phyloP scores from a whole-genome alignment of 2,329 filamentous ascomycete species.

The Coniochaeta prunicola region DNA sequence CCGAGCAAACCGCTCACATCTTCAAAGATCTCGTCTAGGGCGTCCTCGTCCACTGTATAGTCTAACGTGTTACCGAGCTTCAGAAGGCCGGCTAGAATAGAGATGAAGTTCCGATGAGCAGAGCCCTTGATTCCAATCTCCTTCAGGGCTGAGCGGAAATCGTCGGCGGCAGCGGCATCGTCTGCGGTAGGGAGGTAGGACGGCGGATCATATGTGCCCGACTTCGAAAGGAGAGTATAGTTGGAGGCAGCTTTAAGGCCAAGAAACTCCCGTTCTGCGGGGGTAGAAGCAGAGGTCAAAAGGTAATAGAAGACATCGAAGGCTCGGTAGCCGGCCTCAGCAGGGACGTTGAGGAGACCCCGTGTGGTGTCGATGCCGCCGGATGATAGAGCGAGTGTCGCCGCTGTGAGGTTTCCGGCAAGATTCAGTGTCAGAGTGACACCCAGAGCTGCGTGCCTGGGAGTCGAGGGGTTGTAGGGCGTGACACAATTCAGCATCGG shows the following conservation, averaged over 20 bases:
- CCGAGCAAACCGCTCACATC: conserved; percentile 84
- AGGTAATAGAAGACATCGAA: conserved; percentile 99
- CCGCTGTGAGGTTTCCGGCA: conserved; percentile 68
- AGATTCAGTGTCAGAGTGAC: conserved; percentile 78
- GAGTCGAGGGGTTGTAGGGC: conserved; percentile 78
- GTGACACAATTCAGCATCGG: conserved; percentile 86
- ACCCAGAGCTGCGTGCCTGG: conserved; percentile 72
- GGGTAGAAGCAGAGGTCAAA: conserved; percentile 81
- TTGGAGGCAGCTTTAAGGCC: conserved; percentile 68
- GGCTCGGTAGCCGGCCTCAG: conserved; percentile 75
- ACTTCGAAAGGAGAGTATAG: conserved; percentile 74
- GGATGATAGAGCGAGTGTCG: conserved; percentile 71
- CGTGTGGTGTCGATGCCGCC: conserved; percentile 79
- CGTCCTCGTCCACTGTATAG: conserved; percentile 76
- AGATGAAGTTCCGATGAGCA: conserved; percentile 74
- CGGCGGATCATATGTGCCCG: conserved; percentile 78
- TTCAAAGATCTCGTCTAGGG: conserved; percentile 78
- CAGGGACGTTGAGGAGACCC: conserved; percentile 73
- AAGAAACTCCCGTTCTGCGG: conserved; percentile 82
- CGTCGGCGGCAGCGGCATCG: conserved; percentile 85
- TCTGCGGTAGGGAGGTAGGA: conserved; percentile 88
- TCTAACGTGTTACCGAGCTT: conserved; percentile 89
- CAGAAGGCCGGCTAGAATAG: conserved; percentile 74
- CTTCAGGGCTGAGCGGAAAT: conserved; percentile 81
- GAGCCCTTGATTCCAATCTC: conserved; percentile 90